phyloP scores from a whole-genome alignment of 345 rosid species.

The Reutealis trisperma region DNA sequence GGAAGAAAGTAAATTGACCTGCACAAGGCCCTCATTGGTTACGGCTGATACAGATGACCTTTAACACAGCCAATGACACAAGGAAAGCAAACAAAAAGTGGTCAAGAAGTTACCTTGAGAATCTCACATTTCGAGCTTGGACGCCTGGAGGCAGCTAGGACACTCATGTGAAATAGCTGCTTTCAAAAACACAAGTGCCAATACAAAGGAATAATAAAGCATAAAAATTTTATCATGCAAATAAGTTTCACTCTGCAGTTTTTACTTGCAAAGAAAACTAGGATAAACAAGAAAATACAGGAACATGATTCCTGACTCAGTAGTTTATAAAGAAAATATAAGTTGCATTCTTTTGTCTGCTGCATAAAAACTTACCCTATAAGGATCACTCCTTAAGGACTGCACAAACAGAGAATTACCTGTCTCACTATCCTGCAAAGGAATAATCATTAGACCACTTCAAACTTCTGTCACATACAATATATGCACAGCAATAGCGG shows the following conservation, averaged over 20 bases:
- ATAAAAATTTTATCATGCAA: neutral
- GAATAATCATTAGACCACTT: constrained; percentile 11
- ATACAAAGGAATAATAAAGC: neutral
- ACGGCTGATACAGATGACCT: constrained; percentile 7
- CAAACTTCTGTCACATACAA: neutral
- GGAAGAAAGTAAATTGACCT: constrained; percentile 55
- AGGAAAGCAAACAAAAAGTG: neutral
- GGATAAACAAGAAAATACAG: neutral
- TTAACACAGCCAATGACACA: neutral
- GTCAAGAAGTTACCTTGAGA: constrained; percentile 35
- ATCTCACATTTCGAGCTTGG: constrained; percentile 46
- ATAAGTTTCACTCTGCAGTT: neutral
- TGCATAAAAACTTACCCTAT: constrained; percentile 41
- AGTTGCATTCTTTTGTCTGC: neutral
- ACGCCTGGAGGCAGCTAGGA: constrained; percentile 35
- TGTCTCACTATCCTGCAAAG: constrained; percentile 33
- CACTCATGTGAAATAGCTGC: constrained; percentile 57
- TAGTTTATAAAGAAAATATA: neutral
- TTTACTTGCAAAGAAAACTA: neutral
- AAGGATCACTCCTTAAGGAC: constrained; percentile 61
- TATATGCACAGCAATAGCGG: constrained; percentile 9
- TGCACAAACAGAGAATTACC: constrained; percentile 50
- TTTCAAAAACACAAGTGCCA: constrained; percentile 8
- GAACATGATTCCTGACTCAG: neutral
- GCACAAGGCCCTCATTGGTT: constrained; percentile 6